phyloP scores from a whole-genome alignment of 2,329 filamentous ascomycete species.

The Aspergillus sp. region DNA sequence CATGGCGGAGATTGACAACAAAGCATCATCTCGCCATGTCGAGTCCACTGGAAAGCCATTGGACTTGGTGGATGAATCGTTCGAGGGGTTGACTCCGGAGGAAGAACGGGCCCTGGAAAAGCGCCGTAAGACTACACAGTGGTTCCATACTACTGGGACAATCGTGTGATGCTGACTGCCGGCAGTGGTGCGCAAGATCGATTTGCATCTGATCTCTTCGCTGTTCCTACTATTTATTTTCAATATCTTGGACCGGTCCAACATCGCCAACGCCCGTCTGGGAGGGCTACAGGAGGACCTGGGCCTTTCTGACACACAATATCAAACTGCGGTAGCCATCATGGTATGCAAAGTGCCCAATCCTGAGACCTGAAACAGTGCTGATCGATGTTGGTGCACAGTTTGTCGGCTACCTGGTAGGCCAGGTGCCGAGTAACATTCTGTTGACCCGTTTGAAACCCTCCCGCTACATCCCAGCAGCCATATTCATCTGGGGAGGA shows the following conservation, averaged over 20 bases:
- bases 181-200: constrained; percentile 22
- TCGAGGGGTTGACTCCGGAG: constrained; percentile 8
- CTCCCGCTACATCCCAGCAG: constrained; percentile 42
- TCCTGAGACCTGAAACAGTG: not conserved
- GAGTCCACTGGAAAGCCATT: constrained; percentile 6
- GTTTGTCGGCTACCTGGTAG: constrained; percentile 50
- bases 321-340: constrained; percentile 65
- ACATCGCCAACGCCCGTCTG: constrained; percentile 67
- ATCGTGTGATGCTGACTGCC: not conserved
- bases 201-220: constrained; percentile 18
- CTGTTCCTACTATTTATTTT: constrained; percentile 26
- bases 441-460: constrained; percentile 31
- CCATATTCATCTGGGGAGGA: constrained; percentile 22
- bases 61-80: not conserved
- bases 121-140: not conserved
- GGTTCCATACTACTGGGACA: not conserved
- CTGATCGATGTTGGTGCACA: not conserved
- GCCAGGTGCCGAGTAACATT: constrained; percentile 49
- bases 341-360: constrained; percentile 49
- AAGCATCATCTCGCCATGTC: constrained; percentile 13
- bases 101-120: constrained; percentile 4
- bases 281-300: constrained; percentile 66
- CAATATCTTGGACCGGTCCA: constrained; percentile 61
- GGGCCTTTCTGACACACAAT: constrained; percentile 58
- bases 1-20: constrained; percentile 11